Conservation (phyloP, 768 basidiomycete species). For the Lactifluus subvellereus region DNA sequence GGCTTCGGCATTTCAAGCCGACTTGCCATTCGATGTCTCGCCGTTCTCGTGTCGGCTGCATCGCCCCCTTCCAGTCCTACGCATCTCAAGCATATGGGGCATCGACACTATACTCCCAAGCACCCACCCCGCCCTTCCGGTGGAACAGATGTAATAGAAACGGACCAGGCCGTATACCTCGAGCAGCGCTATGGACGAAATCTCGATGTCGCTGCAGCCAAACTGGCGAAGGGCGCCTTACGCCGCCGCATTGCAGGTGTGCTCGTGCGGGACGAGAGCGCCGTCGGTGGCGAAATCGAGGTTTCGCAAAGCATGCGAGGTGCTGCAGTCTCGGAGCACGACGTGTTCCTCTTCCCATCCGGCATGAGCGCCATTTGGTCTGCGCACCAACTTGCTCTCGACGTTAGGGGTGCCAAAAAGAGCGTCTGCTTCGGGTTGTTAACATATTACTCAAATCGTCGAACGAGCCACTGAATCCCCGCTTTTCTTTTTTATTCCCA, state of each 20-base stretch:
- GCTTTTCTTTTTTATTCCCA: constrained; percentile 29
- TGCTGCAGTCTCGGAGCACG: constrained; percentile 71
- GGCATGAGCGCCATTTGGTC: constrained; percentile 97
- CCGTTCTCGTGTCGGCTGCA: constrained; percentile 47
- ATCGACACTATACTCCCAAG: constrained; percentile 55
- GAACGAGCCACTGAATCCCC: background rate
- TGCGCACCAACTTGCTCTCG: constrained; percentile 67
- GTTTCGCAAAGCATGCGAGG: constrained; percentile 60
- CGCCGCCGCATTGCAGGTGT: constrained; percentile 89
- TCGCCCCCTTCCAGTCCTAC: constrained; percentile 22
- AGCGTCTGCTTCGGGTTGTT: constrained; percentile 92
- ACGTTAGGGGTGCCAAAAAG: constrained; percentile 54
- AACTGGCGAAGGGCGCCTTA: constrained; percentile 80
- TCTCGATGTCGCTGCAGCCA: constrained; percentile 63
- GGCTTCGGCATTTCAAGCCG: constrained; percentile 88
- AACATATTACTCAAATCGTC: background rate
- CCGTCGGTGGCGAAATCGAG: constrained; percentile 41
- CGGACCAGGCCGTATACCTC: constrained; percentile 69
- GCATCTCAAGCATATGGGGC: constrained; percentile 29
- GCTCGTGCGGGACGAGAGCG: constrained; percentile 53
- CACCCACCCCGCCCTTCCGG: constrained; percentile 2
- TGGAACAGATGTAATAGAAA: constrained; percentile 34
- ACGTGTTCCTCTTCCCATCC: constrained; percentile 81
- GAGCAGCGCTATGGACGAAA: constrained; percentile 96
- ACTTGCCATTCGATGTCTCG: constrained; percentile 74